A percentile compares a stretch with the other conserved stretches of the same genome.
Evolutionary conservation across 306 rosid genomes (phyloP).

Genomic region (Glycyrrhiza uralensis): DNA sequence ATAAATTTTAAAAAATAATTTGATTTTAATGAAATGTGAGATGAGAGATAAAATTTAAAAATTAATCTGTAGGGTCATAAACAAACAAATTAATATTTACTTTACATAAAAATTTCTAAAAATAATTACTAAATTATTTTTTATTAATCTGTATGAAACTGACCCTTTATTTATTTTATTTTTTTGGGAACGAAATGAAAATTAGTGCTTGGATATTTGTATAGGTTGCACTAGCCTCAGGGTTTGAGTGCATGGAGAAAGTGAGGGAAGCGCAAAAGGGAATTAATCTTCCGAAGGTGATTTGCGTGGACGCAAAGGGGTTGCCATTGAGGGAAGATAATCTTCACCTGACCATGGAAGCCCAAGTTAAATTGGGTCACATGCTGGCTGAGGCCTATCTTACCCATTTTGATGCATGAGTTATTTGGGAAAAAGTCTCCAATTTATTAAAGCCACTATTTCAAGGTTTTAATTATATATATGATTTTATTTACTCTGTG

Average conservation of each 20-base stretch:
- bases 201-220: too few species aligned
- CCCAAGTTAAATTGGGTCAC: constrained; percentile 68
- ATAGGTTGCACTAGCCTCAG: constrained; percentile 78
- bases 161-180: too few species aligned
- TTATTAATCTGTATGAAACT: too few species aligned
- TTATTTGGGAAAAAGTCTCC: background rate
- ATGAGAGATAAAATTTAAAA: too few species aligned
- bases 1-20: too few species aligned
- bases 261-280: constrained; percentile 72
- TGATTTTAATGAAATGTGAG: too few species aligned
- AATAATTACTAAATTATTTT: too few species aligned
- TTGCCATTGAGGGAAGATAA: constrained; percentile 58
- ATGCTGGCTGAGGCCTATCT: constrained; percentile 66
- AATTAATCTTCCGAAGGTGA: constrained; percentile 48
- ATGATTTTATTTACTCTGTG: too few species aligned
- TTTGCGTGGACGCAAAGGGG: constrained; percentile 76
- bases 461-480: background rate
- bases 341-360: constrained; percentile 59
- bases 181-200: too few species aligned
- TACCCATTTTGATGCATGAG: constrained; percentile 37
- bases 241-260: constrained; percentile 40
- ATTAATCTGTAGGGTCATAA: too few species aligned
- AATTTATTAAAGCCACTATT: background rate
- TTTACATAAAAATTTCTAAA: too few species aligned
- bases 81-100: too few species aligned